These are phyloP conservation scores for Euphorbia tirucalli DNA, from an alignment of 345 rosid species.

Conservation along the genomic window DNA sequence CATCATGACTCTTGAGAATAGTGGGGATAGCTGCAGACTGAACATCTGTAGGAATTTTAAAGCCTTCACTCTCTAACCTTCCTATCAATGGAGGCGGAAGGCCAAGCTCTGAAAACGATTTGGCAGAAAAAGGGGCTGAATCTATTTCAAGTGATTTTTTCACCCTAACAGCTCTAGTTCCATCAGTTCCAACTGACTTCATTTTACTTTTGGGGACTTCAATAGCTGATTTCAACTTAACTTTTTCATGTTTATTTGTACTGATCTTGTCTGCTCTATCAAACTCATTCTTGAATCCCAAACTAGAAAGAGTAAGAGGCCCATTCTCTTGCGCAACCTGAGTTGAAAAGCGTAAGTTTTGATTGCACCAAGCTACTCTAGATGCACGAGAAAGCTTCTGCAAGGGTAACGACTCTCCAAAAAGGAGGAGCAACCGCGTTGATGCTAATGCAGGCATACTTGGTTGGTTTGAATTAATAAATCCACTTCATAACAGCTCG, in stretches of 20 bases:
- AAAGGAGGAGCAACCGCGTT: slow-evolving; percentile 60
- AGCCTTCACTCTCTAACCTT: slow-evolving; percentile 72
- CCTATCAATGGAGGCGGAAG: slow-evolving; percentile 59
- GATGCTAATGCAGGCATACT: slow-evolving; percentile 55
- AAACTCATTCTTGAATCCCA: slow-evolving; percentile 42
- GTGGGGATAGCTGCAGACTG: slow-evolving; percentile 79
- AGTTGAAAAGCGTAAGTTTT: slow-evolving; percentile 40
- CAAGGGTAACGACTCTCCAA: slow-evolving; percentile 49
- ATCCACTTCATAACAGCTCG: neutral
- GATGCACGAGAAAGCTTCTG: slow-evolving; percentile 43
- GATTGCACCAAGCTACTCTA: slow-evolving; percentile 34
- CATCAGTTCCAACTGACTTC: slow-evolving; percentile 34
- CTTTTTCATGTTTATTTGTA: slow-evolving; percentile 28
- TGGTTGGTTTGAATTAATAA: slow-evolving; percentile 1
- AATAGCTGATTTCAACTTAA: slow-evolving; percentile 14
- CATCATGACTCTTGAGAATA: slow-evolving; percentile 69
- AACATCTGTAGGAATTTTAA: slow-evolving; percentile 75
- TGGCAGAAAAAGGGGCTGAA: slow-evolving; percentile 61
- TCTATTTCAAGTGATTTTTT: slow-evolving; percentile 47
- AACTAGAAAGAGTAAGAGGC: slow-evolving; percentile 64
- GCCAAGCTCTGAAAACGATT: slow-evolving; percentile 86
- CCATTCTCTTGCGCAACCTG: slow-evolving; percentile 40
- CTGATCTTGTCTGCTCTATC: slow-evolving; percentile 26
- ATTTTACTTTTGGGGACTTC: slow-evolving; percentile 37
- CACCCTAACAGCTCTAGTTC: slow-evolving; percentile 32